Base-by-base conservation (phyloP, 176 grass and related monocot genomes). In the Rhynchospora breviuscula region DNA sequence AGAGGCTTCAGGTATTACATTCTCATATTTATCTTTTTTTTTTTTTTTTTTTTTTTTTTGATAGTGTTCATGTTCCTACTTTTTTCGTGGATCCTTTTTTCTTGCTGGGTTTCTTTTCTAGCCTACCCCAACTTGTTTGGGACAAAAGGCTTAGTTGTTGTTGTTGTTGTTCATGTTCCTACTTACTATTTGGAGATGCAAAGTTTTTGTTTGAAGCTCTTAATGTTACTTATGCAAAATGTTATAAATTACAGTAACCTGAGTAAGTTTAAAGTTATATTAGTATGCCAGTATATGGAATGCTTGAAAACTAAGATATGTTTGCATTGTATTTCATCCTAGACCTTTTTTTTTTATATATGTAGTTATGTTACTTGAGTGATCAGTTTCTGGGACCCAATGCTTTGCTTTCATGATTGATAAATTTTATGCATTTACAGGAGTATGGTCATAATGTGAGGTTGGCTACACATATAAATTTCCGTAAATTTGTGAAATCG, bases 391-490 rank as follows among this genome's bases (percentile, higher is more conserved):
- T 19, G 7, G 33, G 6, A 72, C 10, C 68, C 10, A 35, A 35
- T 47, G 47, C n/a, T 15, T 23, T 15, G 26, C 29, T 47, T 47
- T 18, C 4, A 23, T 73, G n/a, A 73, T 73, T 21, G 22, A 51
- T 49, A 48, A 13, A 33, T 43, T 19, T 18, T 79, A 21, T 2
- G 59, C 84, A 84, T 72, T 44, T 91, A 82, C 93, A 98, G 96
- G 96, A 98, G 85, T 95, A 93, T 73, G 96, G 93, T 63, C 96
- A 98, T 86, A 86, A 91, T 93, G 96, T 98, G 84, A 90, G 96
- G 87, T 91, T 98, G 86, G 96, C 96, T 81, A 95, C 96, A 83
- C 96, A 98, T 90, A 80, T 80, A 76, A 98, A 98, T 87, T 98
- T 98, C n/a, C 56, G 59, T 71, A 91, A 80, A 87, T 98, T 98